Evolutionary conservation across 148 eudicot species (phyloP), one percentile per base, ranked within the genome.

Genomic region (Chenopodium quinoa): DNA sequence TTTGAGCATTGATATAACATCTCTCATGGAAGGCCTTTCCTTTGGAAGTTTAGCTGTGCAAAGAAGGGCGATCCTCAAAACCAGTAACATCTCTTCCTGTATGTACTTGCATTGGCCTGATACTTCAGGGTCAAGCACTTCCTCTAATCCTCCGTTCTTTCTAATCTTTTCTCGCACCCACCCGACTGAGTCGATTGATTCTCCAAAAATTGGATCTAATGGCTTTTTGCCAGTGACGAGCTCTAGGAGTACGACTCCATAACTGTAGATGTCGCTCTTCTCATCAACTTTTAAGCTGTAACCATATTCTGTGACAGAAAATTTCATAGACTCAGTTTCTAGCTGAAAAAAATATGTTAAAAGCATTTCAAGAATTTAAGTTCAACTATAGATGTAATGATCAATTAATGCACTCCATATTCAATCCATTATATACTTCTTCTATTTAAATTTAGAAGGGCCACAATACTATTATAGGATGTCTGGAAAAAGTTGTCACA

Each of bases 251-350:
- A 88, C 88, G 9, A 88, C 90, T 27, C 90, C 90, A 23, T 81
- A 88, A 75, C 90, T 88, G 78, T 88, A 88, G 77, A 85, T 79
- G 79, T 88, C 90, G 64, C 90, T 88, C 60, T 86, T 88, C 82
- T 88, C 88, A 31, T 88, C 90, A 12, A 88, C 84, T 84, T 88
- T 88, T n/a, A 86, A 88, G 56, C 86, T 83, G 69, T 88, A 83
- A 20, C 90, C 88, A 16, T 88, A 88, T 72, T 86, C 88, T 88
- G 88, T 63, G 14, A 37, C 56, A 77, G 62, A 31, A 71, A 37
- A 73, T 22, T 63, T 71, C 63, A 76, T 23, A 48, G 4, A 54
- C 16, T 83, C 50, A 73, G 69, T 78, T 63, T 23, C 11, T 68
- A 40, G 20, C 46, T n/a, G 2, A 14, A 50, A 71, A 60, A 69